These are phyloP conservation scores for Daedalea quercina DNA, from an alignment of 768 basidiomycete genomes.

Conservation along the genomic window DNA sequence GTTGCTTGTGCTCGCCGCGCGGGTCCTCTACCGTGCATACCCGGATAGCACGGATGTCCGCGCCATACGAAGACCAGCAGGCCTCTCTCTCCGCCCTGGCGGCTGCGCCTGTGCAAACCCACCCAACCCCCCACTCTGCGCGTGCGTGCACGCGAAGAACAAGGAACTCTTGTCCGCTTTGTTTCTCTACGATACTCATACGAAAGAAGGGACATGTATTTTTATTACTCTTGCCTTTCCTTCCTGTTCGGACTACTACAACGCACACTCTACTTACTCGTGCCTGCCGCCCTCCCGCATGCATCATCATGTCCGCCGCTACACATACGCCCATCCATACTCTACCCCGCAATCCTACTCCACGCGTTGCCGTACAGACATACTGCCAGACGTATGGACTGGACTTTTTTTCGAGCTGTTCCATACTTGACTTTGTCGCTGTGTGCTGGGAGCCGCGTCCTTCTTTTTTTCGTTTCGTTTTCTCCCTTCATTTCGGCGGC, in stretches of 20 bases:
- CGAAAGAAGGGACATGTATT: slow-evolving; percentile 1
- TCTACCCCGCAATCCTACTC: neutral
- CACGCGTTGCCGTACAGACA: neutral
- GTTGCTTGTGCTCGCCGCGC: neutral
- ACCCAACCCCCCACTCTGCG: neutral
- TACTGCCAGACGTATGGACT: neutral
- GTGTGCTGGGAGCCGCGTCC: neutral
- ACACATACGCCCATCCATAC: too few species aligned
- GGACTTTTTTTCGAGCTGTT: neutral
- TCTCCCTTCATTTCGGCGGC: neutral
- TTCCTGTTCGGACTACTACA: neutral
- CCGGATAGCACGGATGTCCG: neutral
- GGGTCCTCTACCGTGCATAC: neutral
- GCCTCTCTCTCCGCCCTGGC: neutral
- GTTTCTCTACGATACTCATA: too few species aligned
- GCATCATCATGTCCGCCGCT: neutral
- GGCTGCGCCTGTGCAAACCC: neutral
- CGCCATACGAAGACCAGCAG: neutral
- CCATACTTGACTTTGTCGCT: neutral
- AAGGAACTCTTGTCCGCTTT: too few species aligned
- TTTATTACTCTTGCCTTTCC: neutral
- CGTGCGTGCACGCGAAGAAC: neutral
- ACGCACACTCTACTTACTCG: neutral
- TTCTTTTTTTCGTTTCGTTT: neutral
- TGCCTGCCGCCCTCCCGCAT: neutral